Evolutionary conservation across 345 rosid genomes (phyloP).

Genomic region (Populus pruinosa): DNA sequence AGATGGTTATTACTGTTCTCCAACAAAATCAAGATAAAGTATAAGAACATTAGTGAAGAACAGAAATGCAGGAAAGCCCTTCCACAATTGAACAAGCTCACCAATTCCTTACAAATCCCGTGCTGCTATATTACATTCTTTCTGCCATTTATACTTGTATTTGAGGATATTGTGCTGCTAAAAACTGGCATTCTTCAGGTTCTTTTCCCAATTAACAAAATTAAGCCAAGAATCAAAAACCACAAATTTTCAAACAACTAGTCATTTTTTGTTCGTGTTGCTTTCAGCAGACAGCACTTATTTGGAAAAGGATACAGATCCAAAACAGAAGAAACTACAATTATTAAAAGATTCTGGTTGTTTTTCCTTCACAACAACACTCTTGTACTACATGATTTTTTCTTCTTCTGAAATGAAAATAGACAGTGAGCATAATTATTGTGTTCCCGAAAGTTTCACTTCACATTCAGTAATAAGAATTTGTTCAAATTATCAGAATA

Average conservation of each 20-base stretch:
- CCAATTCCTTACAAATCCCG: background rate
- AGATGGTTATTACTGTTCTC: slow-evolving; percentile 37
- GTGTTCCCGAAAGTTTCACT: background rate
- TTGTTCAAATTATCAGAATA: no score
- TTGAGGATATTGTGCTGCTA: background rate
- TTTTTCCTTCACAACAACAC: background rate
- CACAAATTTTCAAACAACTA: background rate
- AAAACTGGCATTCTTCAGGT: background rate
- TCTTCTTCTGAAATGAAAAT: background rate
- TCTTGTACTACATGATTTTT: background rate
- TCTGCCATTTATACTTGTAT: background rate
- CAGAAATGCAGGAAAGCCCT: background rate
- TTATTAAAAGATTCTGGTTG: background rate
- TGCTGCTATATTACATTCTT: background rate
- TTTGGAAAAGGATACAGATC: background rate
- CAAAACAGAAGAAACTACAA: background rate
- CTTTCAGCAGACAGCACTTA: background rate
- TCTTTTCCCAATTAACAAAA: background rate
- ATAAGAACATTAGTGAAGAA: background rate
- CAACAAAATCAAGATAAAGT: background rate
- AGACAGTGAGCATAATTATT: background rate
- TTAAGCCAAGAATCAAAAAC: background rate
- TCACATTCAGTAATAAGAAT: no score
- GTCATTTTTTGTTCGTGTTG: background rate
- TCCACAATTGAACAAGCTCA: slow-evolving; percentile 2